phyloP scores from a whole-genome alignment of 306 rosid genomes.

The Begonia loranthoides region DNA sequence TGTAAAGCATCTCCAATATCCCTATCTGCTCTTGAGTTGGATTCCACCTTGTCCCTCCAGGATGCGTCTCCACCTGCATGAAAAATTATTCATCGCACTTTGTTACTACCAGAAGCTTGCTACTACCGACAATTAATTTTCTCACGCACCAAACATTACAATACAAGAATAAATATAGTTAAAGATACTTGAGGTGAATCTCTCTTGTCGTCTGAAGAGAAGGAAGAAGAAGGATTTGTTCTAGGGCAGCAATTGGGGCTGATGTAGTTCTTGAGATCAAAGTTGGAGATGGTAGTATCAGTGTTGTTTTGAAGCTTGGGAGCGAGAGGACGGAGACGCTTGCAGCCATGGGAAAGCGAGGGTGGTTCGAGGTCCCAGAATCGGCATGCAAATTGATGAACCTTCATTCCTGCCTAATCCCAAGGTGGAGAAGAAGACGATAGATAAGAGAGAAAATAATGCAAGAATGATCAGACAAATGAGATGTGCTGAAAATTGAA shows the following conservation, averaged over 20 bases:
- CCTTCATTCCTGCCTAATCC: slow-evolving; percentile 60
- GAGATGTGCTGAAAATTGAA: too few relatives aligned
- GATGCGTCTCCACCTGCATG: slow-evolving; percentile 61
- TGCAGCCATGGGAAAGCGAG: slow-evolving; percentile 67
- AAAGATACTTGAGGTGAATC: slow-evolving; percentile 26
- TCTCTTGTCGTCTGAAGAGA: slow-evolving; percentile 23
- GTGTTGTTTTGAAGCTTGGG: slow-evolving; percentile 36
- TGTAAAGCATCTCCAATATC: slow-evolving; percentile 78
- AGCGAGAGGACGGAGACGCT: slow-evolving; percentile 86
- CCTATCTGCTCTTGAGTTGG: slow-evolving; percentile 97
- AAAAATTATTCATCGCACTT: too few relatives aligned
- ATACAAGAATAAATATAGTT: too few relatives aligned
- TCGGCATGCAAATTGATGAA: slow-evolving; percentile 84
- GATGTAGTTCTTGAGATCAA: slow-evolving; percentile 81
- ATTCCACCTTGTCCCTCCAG: slow-evolving; percentile 94
- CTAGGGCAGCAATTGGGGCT: slow-evolving; percentile 52
- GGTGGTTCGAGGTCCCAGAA: slow-evolving; percentile 68
- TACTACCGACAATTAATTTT: too few relatives aligned
- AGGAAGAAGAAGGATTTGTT: slow-evolving; percentile 11
- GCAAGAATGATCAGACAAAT: not conserved
- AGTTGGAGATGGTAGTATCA: slow-evolving; percentile 14
- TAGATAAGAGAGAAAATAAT: not conserved
- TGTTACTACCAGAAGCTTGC: too few relatives aligned
- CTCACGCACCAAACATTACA: too few relatives aligned
- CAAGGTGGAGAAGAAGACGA: slow-evolving; percentile 24